Evolutionary conservation across 306 rosid species (phyloP).

Genomic region (Dryas octopetala): DNA sequence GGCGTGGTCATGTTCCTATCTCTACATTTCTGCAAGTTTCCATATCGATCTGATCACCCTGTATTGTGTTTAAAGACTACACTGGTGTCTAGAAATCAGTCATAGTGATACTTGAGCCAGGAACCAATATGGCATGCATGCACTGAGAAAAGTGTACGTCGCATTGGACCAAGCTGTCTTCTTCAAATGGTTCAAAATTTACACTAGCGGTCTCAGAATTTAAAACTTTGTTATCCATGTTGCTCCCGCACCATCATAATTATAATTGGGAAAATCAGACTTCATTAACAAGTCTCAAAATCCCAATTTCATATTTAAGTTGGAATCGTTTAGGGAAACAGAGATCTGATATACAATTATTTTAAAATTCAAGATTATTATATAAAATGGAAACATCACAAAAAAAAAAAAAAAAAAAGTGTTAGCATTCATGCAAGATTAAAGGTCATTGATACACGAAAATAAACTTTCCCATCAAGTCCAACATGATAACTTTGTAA

Average conservation of each 20-base stretch:
- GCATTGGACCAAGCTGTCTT: neutral
- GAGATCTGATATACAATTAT: no score
- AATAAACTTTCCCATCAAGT: neutral
- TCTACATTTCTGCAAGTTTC: neutral
- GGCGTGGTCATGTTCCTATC: neutral
- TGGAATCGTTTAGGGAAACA: no score
- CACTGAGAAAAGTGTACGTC: neutral
- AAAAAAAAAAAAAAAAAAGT: no score
- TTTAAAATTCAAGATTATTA: no score
- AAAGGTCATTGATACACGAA: neutral
- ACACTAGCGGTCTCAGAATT: no score
- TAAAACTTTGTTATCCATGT: no score
- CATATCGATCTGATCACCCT: neutral
- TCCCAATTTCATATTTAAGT: no score
- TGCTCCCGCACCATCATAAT: no score
- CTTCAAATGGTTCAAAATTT: neutral
- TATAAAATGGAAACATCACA: no score
- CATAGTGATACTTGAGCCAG: neutral
- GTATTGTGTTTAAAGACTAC: neutral
- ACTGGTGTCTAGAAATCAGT: neutral
- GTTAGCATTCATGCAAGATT: neutral
- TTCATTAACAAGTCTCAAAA: no score
- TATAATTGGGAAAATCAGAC: no score
- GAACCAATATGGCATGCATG: neutral
- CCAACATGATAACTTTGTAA: neutral